These are phyloP conservation scores for Immersiella caudata DNA, from an alignment of 495 filamentous ascomycete genomes.

Conservation along the genomic window DNA sequence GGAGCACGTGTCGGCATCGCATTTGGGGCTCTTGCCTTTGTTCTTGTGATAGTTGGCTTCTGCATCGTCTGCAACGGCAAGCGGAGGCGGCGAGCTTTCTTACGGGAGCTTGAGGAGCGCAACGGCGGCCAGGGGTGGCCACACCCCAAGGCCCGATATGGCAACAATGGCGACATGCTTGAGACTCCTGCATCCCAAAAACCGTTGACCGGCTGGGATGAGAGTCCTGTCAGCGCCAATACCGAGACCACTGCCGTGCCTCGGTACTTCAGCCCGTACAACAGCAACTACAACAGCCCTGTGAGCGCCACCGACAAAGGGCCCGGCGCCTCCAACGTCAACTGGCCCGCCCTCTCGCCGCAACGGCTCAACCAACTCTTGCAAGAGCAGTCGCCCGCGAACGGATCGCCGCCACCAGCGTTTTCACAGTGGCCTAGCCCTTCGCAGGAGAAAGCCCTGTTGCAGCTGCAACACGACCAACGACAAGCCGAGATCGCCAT, in stretches of 20 bases:
- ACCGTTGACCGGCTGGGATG: constrained; percentile 51
- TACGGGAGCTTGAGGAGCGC: constrained; percentile 41
- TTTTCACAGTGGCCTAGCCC: constrained; percentile 38
- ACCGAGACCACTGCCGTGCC: constrained; percentile 41
- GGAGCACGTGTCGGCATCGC: constrained; percentile 58
- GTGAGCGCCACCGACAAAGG: constrained; percentile 40
- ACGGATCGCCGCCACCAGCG: constrained; percentile 32
- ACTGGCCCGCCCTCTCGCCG: constrained; percentile 31
- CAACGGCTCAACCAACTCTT: constrained; percentile 32
- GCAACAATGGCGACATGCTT: constrained; percentile 42
- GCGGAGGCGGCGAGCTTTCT: constrained; percentile 47
- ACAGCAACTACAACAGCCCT: constrained; percentile 51
- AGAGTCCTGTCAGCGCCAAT: constrained; percentile 48
- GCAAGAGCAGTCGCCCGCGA: constrained; percentile 20
- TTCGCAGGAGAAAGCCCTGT: constrained; percentile 33
- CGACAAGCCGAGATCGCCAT: constrained; percentile 37
- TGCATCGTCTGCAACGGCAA: constrained; percentile 54
- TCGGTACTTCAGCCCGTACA: constrained; percentile 54
- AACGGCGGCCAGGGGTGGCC: constrained; percentile 45
- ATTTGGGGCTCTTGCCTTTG: constrained; percentile 47
- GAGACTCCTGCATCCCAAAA: constrained; percentile 53
- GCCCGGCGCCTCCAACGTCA: constrained; percentile 19
- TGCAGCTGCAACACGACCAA: constrained; percentile 31
- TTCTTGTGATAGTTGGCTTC: constrained; percentile 48
- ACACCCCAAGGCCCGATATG: constrained; percentile 34